A percentile compares a stretch with the other conserved stretches of the same genome.
Evolutionary conservation across 2,329 filamentous ascomycete genomes (phyloP).

Genomic region (Zopfia rhizophila): DNA sequence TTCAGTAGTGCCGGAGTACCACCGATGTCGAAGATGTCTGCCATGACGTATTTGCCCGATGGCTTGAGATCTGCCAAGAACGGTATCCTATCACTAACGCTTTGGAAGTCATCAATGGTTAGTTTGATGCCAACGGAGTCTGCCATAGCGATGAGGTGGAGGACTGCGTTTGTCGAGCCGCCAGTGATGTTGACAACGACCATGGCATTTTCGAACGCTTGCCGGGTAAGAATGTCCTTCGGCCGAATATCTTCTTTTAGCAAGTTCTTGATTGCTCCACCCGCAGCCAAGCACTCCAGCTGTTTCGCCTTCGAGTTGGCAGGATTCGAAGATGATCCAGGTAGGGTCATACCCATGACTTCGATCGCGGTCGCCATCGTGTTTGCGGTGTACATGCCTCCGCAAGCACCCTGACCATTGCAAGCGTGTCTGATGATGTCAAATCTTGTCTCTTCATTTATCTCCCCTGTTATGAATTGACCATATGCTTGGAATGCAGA

Average conservation of each 20-base stretch:
- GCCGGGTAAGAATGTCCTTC: conserved; percentile 60
- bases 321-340: conserved; percentile 63
- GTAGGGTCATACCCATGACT: conserved; percentile 62
- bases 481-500: conserved; percentile 98
- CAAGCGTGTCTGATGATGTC: conserved; percentile 96
- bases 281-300: conserved; percentile 61
- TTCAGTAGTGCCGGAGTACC: conserved; percentile 62
- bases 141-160: conserved; percentile 63
- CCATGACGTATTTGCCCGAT: conserved; percentile 64
- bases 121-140: conserved; percentile 62
- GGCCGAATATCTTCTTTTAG: conserved; percentile 63
- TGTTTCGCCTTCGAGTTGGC: conserved; percentile 63
- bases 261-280: conserved; percentile 61
- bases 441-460: conserved; percentile 89
- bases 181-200: conserved; percentile 62
- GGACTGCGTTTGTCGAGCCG: conserved; percentile 62
- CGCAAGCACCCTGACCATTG: conserved; percentile 83
- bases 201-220: conserved; percentile 64
- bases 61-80: conserved; percentile 64
- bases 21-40: conserved; percentile 68
- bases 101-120: conserved; percentile 63
- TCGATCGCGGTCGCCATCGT: conserved; percentile 64
- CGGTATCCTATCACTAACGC: conserved; percentile 61
- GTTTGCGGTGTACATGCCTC: conserved; percentile 75
- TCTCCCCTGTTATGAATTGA: conserved; percentile 90